Conservation (phyloP, 257 asterid species). For the Jacaranda copaia region DNA sequence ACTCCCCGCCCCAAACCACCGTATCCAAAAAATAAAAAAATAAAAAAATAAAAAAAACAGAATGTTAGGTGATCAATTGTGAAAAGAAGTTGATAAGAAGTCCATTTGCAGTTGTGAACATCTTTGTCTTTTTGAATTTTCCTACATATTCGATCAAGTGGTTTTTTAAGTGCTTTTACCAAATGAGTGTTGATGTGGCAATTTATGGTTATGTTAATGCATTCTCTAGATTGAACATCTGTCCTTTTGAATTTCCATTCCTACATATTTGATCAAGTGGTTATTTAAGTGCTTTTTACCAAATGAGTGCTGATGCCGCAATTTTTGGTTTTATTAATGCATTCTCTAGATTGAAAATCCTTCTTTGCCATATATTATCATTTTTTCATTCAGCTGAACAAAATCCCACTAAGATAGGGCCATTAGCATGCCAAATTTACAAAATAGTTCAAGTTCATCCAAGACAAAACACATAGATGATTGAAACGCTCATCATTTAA, state of each 20-base stretch:
- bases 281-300: not conserved
- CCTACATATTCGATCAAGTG: slow-evolving; percentile 12
- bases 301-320: not conserved
- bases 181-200: not conserved
- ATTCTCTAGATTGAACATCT: not conserved
- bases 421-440: not conserved
- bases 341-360: not conserved
- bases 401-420: not conserved
- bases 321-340: not conserved
- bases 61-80: not conserved
- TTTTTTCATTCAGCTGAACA: not conserved
- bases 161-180: not conserved
- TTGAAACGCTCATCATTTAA: not conserved
- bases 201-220: not conserved
- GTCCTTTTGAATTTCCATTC: slow-evolving; percentile 10
- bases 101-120: slow-evolving; percentile 3
- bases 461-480: not conserved
- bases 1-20: not conserved
- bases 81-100: not conserved
- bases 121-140: slow-evolving; percentile 2
- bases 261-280: slow-evolving; percentile 11
- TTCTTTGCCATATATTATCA: slow-evolving; percentile 17
- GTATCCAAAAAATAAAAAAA: not conserved
- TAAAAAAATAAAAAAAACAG: not conserved
- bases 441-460: slow-evolving; percentile 18